Conservation (phyloP, 192 early-diverging fungal species). For the Rhizoclosmatium sp. region DNA sequence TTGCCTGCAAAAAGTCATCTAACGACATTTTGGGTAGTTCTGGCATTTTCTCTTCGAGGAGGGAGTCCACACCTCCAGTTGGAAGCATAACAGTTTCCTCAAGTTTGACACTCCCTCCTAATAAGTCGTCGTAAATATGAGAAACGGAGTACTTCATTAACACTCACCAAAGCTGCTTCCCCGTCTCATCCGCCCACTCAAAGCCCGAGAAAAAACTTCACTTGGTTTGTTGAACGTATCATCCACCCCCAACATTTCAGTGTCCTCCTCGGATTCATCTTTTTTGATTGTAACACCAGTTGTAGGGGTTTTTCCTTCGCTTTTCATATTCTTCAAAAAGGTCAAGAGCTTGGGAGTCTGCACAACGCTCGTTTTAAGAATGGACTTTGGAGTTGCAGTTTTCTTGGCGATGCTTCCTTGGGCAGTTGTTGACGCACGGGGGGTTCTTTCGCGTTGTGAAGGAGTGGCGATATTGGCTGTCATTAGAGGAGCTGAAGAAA, state of each 20-base stretch:
- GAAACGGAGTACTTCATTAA: no score
- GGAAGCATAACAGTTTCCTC: no score
- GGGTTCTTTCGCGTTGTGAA: no score
- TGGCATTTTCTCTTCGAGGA: neutral
- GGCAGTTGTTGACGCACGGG: no score
- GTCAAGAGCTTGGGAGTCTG: constrained; percentile 8
- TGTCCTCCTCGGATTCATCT: neutral
- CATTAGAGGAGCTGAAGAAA: neutral
- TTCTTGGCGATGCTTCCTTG: neutral
- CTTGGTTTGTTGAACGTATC: constrained; percentile 31
- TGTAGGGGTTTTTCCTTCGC: constrained; percentile 1
- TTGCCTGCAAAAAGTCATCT: constrained; percentile 47
- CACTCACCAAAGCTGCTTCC: no score
- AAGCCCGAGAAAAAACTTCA: constrained; percentile 9
- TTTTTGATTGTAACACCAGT: neutral
- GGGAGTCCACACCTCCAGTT: no score
- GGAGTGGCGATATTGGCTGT: no score
- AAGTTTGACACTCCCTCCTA: no score
- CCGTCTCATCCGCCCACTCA: neutral
- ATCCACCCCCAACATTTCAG: neutral
- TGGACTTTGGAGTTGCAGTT: neutral
- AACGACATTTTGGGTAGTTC: constrained; percentile 7
- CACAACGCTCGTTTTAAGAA: neutral
- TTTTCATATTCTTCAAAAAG: constrained; percentile 21
- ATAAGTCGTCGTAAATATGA: no score